phyloP scores from a whole-genome alignment of 75 land plant genomes.

The Cupressus sempervirens region DNA sequence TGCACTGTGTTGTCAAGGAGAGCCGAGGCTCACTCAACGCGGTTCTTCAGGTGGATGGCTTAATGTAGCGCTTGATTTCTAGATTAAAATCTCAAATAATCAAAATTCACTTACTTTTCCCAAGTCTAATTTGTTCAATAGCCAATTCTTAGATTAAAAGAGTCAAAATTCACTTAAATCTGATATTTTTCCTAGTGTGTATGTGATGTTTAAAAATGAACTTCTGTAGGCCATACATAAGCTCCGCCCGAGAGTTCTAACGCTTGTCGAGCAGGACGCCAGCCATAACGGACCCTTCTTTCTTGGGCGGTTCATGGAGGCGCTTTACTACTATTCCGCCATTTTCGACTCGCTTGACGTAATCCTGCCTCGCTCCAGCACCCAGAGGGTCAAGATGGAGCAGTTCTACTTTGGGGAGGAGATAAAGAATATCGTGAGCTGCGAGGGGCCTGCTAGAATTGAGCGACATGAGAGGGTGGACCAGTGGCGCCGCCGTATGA shows the following conservation, averaged over 20 bases:
- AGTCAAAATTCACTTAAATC: too few species aligned
- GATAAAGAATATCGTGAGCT: constrained; percentile 48
- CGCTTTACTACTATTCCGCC: constrained; percentile 46
- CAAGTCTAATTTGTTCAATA: too few species aligned
- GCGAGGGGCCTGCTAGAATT: constrained; percentile 43
- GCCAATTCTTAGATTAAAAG: too few species aligned
- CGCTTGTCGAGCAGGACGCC: constrained; percentile 48
- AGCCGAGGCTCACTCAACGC: constrained; percentile 44
- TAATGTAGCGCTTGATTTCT: too few species aligned
- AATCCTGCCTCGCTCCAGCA: constrained; percentile 35
- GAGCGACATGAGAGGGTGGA: constrained; percentile 50
- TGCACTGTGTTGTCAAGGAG: constrained; percentile 48
- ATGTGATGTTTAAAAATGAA: too few species aligned
- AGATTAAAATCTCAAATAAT: too few species aligned
- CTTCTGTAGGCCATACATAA: constrained; percentile 36
- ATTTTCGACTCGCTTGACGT: constrained; percentile 50
- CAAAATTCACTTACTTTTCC: too few species aligned
- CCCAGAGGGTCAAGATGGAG: constrained; percentile 42
- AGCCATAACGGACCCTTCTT: constrained; percentile 48
- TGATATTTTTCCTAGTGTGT: too few species aligned
- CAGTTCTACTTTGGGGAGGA: constrained; percentile 48
- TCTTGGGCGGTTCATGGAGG: constrained; percentile 50
- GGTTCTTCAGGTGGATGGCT: too few species aligned
- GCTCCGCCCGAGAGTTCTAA: constrained; percentile 33
- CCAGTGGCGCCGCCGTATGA: constrained; percentile 49